These are phyloP conservation scores for Brassica balearica DNA, from an alignment of 441 rosid genomes.

Conservation along the genomic window DNA sequence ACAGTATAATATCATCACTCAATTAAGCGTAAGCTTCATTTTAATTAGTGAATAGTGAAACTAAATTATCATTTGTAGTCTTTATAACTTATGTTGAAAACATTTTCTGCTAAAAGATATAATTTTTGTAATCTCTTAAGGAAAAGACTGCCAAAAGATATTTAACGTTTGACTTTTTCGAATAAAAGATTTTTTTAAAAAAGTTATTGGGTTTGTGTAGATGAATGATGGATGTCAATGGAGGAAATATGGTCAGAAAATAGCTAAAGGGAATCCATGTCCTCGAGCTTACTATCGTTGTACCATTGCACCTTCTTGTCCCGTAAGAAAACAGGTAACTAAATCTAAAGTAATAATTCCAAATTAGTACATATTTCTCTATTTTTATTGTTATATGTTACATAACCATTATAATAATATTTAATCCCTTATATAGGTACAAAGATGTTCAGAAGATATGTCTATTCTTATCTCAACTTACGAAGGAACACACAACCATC, in stretches of 20 bases:
- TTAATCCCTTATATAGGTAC: constrained; percentile 55
- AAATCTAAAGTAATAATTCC: background rate
- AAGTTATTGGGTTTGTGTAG: constrained; percentile 44
- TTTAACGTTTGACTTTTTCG: background rate
- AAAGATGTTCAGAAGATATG: constrained; percentile 87
- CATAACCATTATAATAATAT: background rate
- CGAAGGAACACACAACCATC: constrained; percentile 94
- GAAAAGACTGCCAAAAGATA: background rate
- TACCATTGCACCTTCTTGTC: constrained; percentile 81
- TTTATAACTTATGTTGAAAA: background rate
- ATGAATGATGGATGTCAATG: constrained; percentile 98
- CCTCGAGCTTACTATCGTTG: constrained; percentile 99
- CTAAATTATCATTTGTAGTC: background rate
- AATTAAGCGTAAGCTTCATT: background rate
- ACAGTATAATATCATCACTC: constrained; percentile 1
- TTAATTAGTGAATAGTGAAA: background rate
- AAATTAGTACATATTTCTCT: background rate
- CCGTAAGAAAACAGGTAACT: constrained; percentile 89
- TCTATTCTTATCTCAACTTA: constrained; percentile 83
- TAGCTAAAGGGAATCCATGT: constrained; percentile 94
- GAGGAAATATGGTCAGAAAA: constrained; percentile 97
- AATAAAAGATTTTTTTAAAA: background rate
- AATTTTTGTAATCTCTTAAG: background rate
- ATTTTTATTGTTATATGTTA: background rate
- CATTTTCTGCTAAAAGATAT: background rate